Evolutionary conservation across 1,284 basidiomycete species (phyloP), one percentile per base, ranked within the genome.

Genomic region (Puccinia triticina): DNA sequence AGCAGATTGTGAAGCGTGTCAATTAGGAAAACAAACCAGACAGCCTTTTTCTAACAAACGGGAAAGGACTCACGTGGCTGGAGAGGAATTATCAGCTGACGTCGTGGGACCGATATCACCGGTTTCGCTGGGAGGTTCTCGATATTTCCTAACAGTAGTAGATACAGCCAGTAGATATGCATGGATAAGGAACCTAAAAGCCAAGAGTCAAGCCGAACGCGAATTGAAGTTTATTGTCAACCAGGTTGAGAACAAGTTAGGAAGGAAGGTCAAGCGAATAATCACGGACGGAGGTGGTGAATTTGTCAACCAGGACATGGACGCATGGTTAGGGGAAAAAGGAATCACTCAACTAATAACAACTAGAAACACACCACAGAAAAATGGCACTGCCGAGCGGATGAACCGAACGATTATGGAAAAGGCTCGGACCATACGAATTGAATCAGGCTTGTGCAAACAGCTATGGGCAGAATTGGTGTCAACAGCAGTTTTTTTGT

Each of bases 11-110:
- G 64, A 78, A 34, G 64, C 61, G 50, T 78, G 76, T 34, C 40
- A 53, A 50, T 26, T 78, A 50, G n/a, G n/a, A n/a, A n/a, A n/a
- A n/a, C n/a, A n/a, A n/a, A n/a, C n/a, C n/a, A n/a, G n/a, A n/a
- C n/a, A n/a, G n/a, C n/a, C n/a, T n/a, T n/a, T n/a, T n/a, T n/a
- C n/a, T n/a, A n/a, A n/a, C n/a, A n/a, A n/a, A n/a, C n/a, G n/a
- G n/a, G n/a, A n/a, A n/a, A n/a, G n/a, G n/a, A n/a, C n/a, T n/a
- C n/a, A n/a, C n/a, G 53, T 59, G 14, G 34, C 37, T 1, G 50
- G 48, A 18, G 77, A 80, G 46, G 77, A 80, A 32, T n/a, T 80
- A n/a, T 80, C 69, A 34, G 67, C 67, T 2, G 69, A 80, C 23
- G 32, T 80, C 23, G 67, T 80, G 26, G 77, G 77, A 55, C 67